phyloP scores from a whole-genome alignment of 257 asterid genomes.

The Ligustrum vulgare region DNA sequence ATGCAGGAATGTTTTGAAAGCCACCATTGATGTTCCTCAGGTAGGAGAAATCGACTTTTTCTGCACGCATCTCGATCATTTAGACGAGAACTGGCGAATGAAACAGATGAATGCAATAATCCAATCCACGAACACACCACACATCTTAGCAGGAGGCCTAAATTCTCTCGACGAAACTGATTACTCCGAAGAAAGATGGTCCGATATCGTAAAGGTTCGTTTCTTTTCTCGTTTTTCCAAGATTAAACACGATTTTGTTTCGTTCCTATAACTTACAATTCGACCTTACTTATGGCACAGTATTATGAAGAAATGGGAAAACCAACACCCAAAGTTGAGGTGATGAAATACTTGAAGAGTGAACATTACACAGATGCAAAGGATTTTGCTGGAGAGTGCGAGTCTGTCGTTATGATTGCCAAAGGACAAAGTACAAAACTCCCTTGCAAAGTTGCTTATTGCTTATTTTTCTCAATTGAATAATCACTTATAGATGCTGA shows the following conservation, averaged over 20 bases:
- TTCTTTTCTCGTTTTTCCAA: background rate
- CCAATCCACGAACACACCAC: slow-evolving; percentile 71
- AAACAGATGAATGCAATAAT: slow-evolving; percentile 85
- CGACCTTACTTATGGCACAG: slow-evolving; percentile 32
- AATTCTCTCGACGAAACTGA: slow-evolving; percentile 86
- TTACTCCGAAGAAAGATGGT: slow-evolving; percentile 91
- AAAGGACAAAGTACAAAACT: slow-evolving; percentile 81
- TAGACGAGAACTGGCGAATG: slow-evolving; percentile 92
- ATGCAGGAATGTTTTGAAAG: slow-evolving; percentile 89
- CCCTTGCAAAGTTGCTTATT: background rate
- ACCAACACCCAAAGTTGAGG: slow-evolving; percentile 80
- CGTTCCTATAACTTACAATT: background rate
- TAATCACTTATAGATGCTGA: background rate
- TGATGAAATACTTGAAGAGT: slow-evolving; percentile 73
- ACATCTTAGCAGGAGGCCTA: slow-evolving; percentile 86
- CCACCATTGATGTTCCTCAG: slow-evolving; percentile 86
- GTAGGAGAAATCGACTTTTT: slow-evolving; percentile 73
- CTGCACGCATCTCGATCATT: slow-evolving; percentile 84
- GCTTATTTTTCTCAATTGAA: background rate
- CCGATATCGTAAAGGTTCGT: slow-evolving; percentile 76
- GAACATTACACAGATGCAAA: slow-evolving; percentile 76
- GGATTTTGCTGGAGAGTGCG: slow-evolving; percentile 89
- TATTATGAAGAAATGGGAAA: slow-evolving; percentile 91
- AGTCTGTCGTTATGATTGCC: slow-evolving; percentile 92
- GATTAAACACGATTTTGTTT: background rate